Evolutionary conservation across 1,139 yeast genomes (phyloP).

Genomic region (Protomyces macrosporus): DNA sequence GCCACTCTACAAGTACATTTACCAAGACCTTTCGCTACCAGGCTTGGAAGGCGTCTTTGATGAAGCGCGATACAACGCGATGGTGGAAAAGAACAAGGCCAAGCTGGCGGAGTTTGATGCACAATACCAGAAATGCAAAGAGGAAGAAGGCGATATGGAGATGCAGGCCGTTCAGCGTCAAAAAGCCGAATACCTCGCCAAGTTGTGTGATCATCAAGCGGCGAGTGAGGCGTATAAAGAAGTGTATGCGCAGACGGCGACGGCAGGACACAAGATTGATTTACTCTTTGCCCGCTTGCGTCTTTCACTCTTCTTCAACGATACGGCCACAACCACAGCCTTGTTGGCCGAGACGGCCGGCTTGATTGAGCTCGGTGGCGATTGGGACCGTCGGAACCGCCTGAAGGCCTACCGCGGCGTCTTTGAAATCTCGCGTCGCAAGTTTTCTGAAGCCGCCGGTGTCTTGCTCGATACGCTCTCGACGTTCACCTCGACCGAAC

Average conservation of each 20-base stretch:
- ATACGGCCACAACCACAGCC: slow-evolving; percentile 62
- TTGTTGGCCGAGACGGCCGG: slow-evolving; percentile 66
- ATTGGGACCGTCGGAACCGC: slow-evolving; percentile 97
- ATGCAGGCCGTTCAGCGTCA: slow-evolving; percentile 68
- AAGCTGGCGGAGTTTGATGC: slow-evolving; percentile 55
- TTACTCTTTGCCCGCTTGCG: slow-evolving; percentile 73
- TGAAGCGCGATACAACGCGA: slow-evolving; percentile 48
- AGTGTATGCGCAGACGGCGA: slow-evolving; percentile 74
- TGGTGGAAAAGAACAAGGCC: slow-evolving; percentile 52
- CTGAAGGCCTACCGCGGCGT: slow-evolving; percentile 88
- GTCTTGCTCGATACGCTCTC: slow-evolving; percentile 85
- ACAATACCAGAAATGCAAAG: slow-evolving; percentile 67
- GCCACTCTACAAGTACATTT: slow-evolving; percentile 74
- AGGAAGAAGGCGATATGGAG: slow-evolving; percentile 84
- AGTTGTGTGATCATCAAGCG: slow-evolving; percentile 66
- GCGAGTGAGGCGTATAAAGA: slow-evolving; percentile 69
- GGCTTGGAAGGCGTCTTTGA: slow-evolving; percentile 49
- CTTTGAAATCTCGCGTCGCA: slow-evolving; percentile 75
- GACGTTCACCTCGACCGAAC: slow-evolving; percentile 92
- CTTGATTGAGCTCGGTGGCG: slow-evolving; percentile 92
- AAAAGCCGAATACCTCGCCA: slow-evolving; percentile 83
- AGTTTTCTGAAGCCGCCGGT: slow-evolving; percentile 76
- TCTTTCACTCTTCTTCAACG: slow-evolving; percentile 81
- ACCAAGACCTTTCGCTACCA: slow-evolving; percentile 43
- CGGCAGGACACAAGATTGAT: slow-evolving; percentile 80